Conservation (phyloP, 805 yeast species). For the Pichia nakasei region DNA sequence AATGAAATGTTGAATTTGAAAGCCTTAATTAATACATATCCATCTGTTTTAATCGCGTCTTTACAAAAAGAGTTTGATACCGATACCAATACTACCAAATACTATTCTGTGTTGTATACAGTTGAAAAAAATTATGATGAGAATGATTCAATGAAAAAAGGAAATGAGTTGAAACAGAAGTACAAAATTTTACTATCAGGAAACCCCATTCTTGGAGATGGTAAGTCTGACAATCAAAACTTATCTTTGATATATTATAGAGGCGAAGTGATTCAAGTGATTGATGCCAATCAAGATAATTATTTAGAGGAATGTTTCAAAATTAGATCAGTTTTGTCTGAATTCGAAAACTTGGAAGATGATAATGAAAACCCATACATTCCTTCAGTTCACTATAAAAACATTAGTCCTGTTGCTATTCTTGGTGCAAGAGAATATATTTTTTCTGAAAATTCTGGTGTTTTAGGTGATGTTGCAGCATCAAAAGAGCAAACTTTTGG, state of each 20-base stretch:
- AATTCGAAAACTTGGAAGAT: conserved; percentile 66
- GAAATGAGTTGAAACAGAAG: conserved; percentile 35
- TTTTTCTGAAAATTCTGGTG: conserved; percentile 87
- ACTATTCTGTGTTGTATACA: conserved; percentile 63
- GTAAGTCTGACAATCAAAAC: conserved; percentile 93
- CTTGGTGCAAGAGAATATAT: conserved; percentile 93
- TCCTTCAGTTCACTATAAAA: conserved; percentile 45
- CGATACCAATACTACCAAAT: conserved; percentile 32
- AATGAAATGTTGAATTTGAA: conserved; percentile 64
- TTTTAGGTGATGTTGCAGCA: conserved; percentile 93
- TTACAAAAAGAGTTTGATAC: conserved; percentile 39
- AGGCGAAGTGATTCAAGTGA: conserved; percentile 90
- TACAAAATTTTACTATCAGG: conserved; percentile 74
- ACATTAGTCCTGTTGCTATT: conserved; percentile 67
- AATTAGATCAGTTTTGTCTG: conserved; percentile 78
- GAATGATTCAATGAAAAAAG: conserved; percentile 26
- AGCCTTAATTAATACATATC: conserved; percentile 61
- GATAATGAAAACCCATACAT: conserved; percentile 38
- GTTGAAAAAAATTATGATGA: conserved; percentile 43
- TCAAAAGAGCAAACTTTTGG: conserved; percentile 98
- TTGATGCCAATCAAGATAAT: conserved; percentile 95
- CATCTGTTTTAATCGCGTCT: conserved; percentile 50
- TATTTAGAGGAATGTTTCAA: conserved; percentile 90
- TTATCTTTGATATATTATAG: conserved; percentile 78
- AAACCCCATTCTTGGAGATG: conserved; percentile 92